Base-by-base conservation (phyloP, 805 yeast genomes). In the Candida sakaeoensis region DNA sequence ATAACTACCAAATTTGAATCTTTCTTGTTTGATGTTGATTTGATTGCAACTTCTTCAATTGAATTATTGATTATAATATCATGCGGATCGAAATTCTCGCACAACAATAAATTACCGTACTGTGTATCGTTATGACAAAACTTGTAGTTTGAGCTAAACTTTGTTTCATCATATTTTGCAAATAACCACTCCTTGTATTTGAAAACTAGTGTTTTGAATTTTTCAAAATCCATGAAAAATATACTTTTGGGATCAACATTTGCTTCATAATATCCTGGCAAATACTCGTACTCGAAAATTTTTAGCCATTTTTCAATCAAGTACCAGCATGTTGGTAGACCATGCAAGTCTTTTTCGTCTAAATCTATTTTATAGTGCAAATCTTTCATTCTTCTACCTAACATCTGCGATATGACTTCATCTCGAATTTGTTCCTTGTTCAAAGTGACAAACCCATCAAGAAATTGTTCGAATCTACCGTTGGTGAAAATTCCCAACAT, bases 71-170 rank as follows among this genome's bases (percentile, higher is more conserved):
- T 49, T 5, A 63, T 39, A 33, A 64, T 74, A 32, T 57, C 69
- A 29, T 70, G 57, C 3, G 76, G 70, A 16, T 85, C 80, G 75
- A 77, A 55, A 53, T 75, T 40, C 53, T 65, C 50, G 64, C 75
- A 60, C 55, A 91, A 77, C 41, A 93, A 68, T 46, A 93, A 70
- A 55, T 93, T 93, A 24, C 99, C 99, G 58, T 93, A 91, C 60
- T 93, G 99, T 1, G 98, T 85, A 61, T 91, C 99, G 55, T 93
- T 93, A 62, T 93, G 99, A 52, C 96, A 88, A 56, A 93, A 93
- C 10, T 78, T 88, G 45, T 85, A 68, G 39, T 72, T 68, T 10
- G 70, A 65, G 36, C 68, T 61, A 26, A 79, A 59, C 15, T 57
- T 58, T 8, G 59, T 61, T 15, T 60, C 61, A 18, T 73, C 74